Evolutionary conservation across 2,329 filamentous ascomycete genomes (phyloP), one percentile per base, ranked within the genome.

Genomic region (Blastomyces gilchristii): DNA sequence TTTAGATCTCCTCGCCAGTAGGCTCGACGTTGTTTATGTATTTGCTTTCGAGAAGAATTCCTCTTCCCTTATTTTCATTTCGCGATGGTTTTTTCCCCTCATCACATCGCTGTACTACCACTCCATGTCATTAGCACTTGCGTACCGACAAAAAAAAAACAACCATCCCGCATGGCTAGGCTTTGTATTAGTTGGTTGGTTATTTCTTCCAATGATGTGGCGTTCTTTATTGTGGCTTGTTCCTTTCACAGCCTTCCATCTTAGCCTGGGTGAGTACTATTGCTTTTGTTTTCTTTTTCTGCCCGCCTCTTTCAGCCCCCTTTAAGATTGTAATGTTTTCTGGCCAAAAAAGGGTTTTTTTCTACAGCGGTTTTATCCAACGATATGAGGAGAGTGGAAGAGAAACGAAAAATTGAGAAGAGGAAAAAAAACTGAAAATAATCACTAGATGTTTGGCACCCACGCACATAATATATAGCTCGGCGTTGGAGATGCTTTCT

Each of bases 1-100:
- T 14, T 34, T 34, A 77, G 75, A 66, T 77, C 76, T 62, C 76
- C 76, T 34, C 75, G 75, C 63, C 75, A 78, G 69, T 77, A 71
- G 73, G 70, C 49, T 50, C 31, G 58, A 58, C 49, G 3, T 47
- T 52, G 12, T 31, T 57, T 52, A 31, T 62, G 53, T 45, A 22
- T 31, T 58, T 53, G 52, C 52, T 62, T 34, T 39, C 9, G 37
- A 43, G 58, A 49, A 37, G 22, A 25, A 39, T 61, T 28, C 34
- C 41, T 59, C 39, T 47, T 45, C 62, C n/a, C 25, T 58, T 58
- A 49, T 60, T 56, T 57, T 28, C 49, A 61, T 54, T 60, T 58
- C 9, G 41, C n/a, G 18, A 64, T 54, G 60, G 56, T 43, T 56
- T 45, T 57, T 45, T 43, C 14, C 63, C 67, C 62, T 67, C n/a